These are phyloP conservation scores for Salix arbutifolia DNA, from an alignment of 345 rosid genomes.

Conservation along the genomic window DNA sequence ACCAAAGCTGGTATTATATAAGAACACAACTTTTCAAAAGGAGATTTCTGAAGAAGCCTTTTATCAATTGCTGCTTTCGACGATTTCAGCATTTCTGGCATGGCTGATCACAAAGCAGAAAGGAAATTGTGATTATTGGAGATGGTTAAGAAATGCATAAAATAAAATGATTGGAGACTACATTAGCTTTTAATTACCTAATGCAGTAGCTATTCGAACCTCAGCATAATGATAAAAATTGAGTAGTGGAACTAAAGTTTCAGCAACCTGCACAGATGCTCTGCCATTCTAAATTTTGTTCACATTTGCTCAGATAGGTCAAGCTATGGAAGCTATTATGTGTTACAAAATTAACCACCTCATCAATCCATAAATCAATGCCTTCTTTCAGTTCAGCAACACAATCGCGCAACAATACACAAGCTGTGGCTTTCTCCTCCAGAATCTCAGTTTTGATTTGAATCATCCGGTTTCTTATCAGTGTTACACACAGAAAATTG, in stretches of 20 bases:
- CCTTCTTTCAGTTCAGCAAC: constrained; percentile 8
- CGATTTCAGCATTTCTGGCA: constrained; percentile 7
- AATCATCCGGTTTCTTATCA: background rate
- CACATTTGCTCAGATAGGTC: background rate
- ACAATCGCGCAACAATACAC: background rate
- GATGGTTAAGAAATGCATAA: background rate
- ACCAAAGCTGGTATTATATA: constrained; percentile 3
- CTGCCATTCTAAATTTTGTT: too few species aligned
- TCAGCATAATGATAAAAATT: background rate
- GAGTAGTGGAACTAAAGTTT: constrained; percentile 16
- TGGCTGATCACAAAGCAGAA: background rate
- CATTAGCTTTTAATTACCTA: background rate
- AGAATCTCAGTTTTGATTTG: background rate
- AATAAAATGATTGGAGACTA: background rate
- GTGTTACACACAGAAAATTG: background rate
- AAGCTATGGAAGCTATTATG: background rate
- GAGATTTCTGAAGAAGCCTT: background rate
- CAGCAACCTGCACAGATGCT: constrained; percentile 13
- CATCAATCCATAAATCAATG: constrained; percentile 9
- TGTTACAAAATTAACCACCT: constrained; percentile 11
- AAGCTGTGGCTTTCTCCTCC: constrained; percentile 1
- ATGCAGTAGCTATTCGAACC: background rate
- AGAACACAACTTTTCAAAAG: background rate
- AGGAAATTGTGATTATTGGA: too few species aligned
- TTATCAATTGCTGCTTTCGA: constrained; percentile 9